A percentile compares a stretch with the other conserved stretches of the same genome.
Conservation (phyloP, 2,329 filamentous ascomycete genomes). For the Trichoderma koningiopsis region DNA sequence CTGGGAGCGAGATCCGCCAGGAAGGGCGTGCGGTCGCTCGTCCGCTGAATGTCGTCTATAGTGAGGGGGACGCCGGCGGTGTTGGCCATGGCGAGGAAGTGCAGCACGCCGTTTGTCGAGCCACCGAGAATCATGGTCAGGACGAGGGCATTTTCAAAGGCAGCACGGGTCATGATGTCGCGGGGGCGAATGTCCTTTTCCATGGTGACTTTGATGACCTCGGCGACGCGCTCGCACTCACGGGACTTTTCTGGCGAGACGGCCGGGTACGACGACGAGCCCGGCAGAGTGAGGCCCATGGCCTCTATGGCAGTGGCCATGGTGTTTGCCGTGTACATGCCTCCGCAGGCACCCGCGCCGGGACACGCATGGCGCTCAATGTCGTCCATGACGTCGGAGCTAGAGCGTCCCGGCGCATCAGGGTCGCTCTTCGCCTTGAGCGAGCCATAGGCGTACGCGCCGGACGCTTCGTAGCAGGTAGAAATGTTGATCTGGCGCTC, state of each 20-base stretch:
- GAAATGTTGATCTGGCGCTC: slow-evolving; percentile 83
- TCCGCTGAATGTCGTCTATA: slow-evolving; percentile 79
- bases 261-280: slow-evolving; percentile 82
- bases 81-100: slow-evolving; percentile 88
- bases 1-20: slow-evolving; percentile 83
- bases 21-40: slow-evolving; percentile 81
- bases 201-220: slow-evolving; percentile 78
- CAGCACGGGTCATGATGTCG: slow-evolving; percentile 75
- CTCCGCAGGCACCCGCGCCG: slow-evolving; percentile 67
- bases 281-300: slow-evolving; percentile 82
- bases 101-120: slow-evolving; percentile 84
- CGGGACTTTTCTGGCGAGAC: slow-evolving; percentile 80
- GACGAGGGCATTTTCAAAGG: slow-evolving; percentile 86
- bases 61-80: slow-evolving; percentile 76
- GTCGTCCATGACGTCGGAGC: slow-evolving; percentile 80
- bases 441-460: slow-evolving; percentile 76
- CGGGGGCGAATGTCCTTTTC: slow-evolving; percentile 79
- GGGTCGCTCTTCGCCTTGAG: slow-evolving; percentile 69
- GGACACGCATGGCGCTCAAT: slow-evolving; percentile 75
- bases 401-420: slow-evolving; percentile 64
- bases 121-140: slow-evolving; percentile 92
- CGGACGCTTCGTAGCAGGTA: slow-evolving; percentile 84
- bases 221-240: slow-evolving; percentile 80
- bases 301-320: slow-evolving; percentile 89
- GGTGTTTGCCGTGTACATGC: slow-evolving; percentile 91